Percentiles rank a stretch among this genome's conserved stretches.
These are phyloP conservation scores for Mucor indicus DNA, from an alignment of 371 early-diverging fungal genomes.

Conservation along the genomic window DNA sequence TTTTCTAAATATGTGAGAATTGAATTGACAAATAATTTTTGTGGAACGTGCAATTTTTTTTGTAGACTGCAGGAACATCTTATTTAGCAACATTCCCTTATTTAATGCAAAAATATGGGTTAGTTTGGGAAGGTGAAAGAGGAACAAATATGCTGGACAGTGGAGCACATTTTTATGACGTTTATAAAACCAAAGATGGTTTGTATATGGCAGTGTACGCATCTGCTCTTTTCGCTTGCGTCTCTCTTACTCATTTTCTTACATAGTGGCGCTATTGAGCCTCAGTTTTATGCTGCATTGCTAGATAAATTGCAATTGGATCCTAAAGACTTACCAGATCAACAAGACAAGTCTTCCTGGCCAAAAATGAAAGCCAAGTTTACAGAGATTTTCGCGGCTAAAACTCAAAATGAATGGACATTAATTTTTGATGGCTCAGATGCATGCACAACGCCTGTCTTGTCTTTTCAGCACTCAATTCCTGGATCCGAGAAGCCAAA, in stretches of 20 bases:
- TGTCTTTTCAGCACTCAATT: constrained; percentile 36
- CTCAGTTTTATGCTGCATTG: constrained; percentile 63
- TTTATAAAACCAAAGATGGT: constrained; percentile 69
- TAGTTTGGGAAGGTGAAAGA: constrained; percentile 53
- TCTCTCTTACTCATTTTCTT: not conserved
- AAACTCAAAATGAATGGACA: constrained; percentile 69
- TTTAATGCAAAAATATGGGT: constrained; percentile 58
- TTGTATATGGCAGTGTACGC: constrained; percentile 67
- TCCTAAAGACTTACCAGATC: constrained; percentile 40
- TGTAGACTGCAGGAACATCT: constrained; percentile 51
- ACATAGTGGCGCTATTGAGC: constrained; percentile 67
- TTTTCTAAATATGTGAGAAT: constrained; percentile 11
- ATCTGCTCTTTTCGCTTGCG: too few relatives aligned
- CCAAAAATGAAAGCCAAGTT: constrained; percentile 52
- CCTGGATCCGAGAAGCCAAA: not conserved
- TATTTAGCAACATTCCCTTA: constrained; percentile 56
- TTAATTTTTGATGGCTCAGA: constrained; percentile 65
- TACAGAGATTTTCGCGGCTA: constrained; percentile 46
- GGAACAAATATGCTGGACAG: constrained; percentile 68
- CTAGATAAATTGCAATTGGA: constrained; percentile 55
- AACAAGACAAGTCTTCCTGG: constrained; percentile 56
- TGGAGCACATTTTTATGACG: constrained; percentile 73
- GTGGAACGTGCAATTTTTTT: not conserved
- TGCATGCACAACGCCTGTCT: constrained; percentile 74
- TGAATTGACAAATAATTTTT: not conserved